phyloP scores from a whole-genome alignment of 2,329 filamentous ascomycete species.

The Huntiella bhutanensis region DNA sequence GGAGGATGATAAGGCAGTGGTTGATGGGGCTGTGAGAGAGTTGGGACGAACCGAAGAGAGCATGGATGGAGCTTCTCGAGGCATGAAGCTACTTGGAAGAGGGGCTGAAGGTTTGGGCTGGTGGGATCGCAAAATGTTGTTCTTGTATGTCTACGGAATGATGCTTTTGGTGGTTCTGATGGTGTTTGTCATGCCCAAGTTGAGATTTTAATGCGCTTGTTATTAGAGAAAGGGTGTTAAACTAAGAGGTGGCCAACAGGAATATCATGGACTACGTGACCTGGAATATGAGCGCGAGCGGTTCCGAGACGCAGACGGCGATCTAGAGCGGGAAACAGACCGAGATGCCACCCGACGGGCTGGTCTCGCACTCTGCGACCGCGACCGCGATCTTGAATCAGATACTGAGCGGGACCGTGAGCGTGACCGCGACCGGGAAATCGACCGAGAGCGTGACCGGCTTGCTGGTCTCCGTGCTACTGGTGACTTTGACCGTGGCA shows the following conservation, averaged over 20 bases:
- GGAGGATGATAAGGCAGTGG: constrained; percentile 50
- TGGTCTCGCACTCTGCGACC: not conserved
- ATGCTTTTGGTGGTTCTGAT: constrained; percentile 62
- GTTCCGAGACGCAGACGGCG: not conserved
- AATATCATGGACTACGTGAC: not conserved
- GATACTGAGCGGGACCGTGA: constrained; percentile 1
- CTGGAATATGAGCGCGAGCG: not conserved
- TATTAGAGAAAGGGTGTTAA: not conserved
- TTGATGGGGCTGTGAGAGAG: constrained; percentile 52
- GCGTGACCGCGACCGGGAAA: constrained; percentile 7
- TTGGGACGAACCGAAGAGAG: constrained; percentile 58
- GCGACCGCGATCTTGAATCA: not conserved
- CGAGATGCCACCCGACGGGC: not conserved
- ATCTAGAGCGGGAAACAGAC: not conserved
- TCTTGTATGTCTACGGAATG: constrained; percentile 64
- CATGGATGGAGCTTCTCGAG: constrained; percentile 55
- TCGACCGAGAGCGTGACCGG: not conserved
- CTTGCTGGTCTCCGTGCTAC: not conserved
- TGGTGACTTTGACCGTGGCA: not conserved
- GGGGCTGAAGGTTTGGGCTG: constrained; percentile 82
- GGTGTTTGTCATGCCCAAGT: constrained; percentile 73
- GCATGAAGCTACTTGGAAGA: constrained; percentile 56
- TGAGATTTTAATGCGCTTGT: constrained; percentile 45
- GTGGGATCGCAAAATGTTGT: constrained; percentile 69
- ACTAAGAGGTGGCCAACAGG: not conserved